A percentile compares a stretch with the other conserved stretches of the same genome.
These are phyloP conservation scores for Ceratobasidium sp. DNA, from an alignment of 1,284 basidiomycete genomes.

Conservation along the genomic window DNA sequence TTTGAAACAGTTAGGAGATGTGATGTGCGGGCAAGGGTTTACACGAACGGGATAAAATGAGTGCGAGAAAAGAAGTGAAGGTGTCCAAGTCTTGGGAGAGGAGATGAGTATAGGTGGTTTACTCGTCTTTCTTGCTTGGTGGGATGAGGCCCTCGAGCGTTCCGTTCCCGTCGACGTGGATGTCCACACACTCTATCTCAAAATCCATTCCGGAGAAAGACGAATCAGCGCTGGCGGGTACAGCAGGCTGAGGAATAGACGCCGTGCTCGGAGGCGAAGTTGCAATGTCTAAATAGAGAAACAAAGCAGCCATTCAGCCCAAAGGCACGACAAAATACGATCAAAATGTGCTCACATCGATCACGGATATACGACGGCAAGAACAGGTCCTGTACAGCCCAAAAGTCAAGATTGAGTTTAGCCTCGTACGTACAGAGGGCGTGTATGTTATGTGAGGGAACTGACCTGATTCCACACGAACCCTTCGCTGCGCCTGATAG, in stretches of 20 bases:
- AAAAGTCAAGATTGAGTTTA: conserved; percentile 27
- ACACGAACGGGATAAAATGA: not conserved
- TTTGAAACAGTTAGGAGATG: conserved; percentile 19
- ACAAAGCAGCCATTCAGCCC: conserved; percentile 48
- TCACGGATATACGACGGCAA: conserved; percentile 89
- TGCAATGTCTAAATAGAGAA: conserved; percentile 71
- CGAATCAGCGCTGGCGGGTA: conserved; percentile 71
- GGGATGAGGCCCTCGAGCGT: conserved; percentile 82
- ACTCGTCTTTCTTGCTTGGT: conserved; percentile 31
- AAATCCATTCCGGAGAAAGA: conserved; percentile 75
- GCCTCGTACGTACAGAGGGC: not conserved
- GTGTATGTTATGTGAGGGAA: conserved; percentile 33
- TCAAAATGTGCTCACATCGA: conserved; percentile 69
- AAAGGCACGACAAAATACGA: conserved; percentile 48
- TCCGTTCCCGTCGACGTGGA: conserved; percentile 76
- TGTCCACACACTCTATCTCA: conserved; percentile 87
- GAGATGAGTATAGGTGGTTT: not conserved
- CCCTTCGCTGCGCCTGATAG: conserved; percentile 86
- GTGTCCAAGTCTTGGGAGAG: not conserved
- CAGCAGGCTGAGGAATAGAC: conserved; percentile 61
- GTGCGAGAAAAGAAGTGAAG: not conserved
- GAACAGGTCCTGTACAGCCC: conserved; percentile 77
- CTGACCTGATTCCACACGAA: conserved; percentile 89
- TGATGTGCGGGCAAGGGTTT: conserved; percentile 9
- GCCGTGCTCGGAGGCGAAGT: conserved; percentile 79